Percentiles rank a stretch among this genome's conserved stretches.
Conservation (phyloP, 202 grass and related monocot genomes). For the Bolboschoenoplectus hybrid region DNA sequence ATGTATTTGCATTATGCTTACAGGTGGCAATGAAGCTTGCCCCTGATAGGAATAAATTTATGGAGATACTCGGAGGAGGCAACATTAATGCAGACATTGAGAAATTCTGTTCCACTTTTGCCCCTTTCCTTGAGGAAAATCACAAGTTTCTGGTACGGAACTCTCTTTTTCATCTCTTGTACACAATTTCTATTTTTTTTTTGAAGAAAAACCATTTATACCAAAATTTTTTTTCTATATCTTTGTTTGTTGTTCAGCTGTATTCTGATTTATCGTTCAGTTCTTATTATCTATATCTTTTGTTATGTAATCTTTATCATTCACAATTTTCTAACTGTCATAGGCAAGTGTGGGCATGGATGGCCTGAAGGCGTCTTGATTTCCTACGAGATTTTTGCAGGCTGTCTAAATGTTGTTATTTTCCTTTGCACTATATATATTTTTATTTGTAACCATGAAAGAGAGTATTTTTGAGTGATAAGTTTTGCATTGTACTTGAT, state of each 20-base stretch:
- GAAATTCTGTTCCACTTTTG: conserved; percentile 63
- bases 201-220: neutral
- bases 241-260: neutral
- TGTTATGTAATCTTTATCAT: neutral
- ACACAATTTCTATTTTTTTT: neutral
- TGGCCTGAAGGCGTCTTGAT: conserved; percentile 72
- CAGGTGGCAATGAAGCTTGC: conserved; percentile 76
- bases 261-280: neutral
- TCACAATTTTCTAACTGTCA: conserved; percentile 18
- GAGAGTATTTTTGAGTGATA: neutral
- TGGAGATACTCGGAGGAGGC: conserved; percentile 73
- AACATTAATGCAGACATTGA: conserved; percentile 66
- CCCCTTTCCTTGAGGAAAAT: conserved; percentile 62
- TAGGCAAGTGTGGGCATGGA: conserved; percentile 77
- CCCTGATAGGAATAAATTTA: conserved; percentile 84
- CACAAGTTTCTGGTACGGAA: conserved; percentile 73
- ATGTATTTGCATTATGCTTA: conserved; percentile 14
- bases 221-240: neutral
- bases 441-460: neutral
- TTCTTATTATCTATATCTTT: neutral
- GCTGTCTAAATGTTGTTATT: neutral
- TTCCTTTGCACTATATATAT: neutral
- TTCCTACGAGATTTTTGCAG: neutral
- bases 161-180: neutral
- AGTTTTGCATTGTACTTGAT: neutral